Conservation (phyloP, 148 eudicot genomes). For the Rhododendron molle region DNA sequence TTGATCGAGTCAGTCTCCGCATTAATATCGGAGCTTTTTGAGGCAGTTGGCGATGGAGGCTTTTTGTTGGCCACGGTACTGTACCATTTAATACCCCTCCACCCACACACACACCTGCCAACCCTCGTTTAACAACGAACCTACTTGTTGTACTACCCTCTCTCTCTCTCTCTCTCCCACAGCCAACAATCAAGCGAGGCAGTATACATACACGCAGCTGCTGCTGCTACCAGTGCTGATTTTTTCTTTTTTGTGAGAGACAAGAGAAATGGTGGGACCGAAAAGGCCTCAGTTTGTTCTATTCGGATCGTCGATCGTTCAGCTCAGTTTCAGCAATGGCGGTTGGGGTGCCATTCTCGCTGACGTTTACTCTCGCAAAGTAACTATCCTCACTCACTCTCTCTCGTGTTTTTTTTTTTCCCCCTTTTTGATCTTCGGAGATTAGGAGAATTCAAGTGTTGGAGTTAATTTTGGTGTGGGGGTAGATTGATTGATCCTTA, state of each 20-base stretch:
- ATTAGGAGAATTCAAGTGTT: not conserved
- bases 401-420: not conserved
- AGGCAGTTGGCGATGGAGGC: not conserved
- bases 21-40: not conserved
- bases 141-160: not conserved
- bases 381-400: constrained; percentile 16
- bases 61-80: not conserved
- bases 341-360: constrained; percentile 97
- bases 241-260: not conserved
- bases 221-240: not conserved
- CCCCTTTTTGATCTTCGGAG: not conserved
- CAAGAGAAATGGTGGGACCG: constrained; percentile 69
- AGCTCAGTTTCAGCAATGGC: constrained; percentile 73
- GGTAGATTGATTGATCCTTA: not conserved
- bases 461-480: not conserved
- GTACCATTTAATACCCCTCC: not conserved
- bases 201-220: not conserved
- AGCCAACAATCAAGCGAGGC: not conserved
- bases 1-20: not conserved
- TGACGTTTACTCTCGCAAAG: constrained; percentile 87
- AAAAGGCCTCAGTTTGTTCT: constrained; percentile 69
- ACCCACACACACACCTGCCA: not conserved
- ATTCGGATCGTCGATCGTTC: constrained; percentile 96
- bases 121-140: not conserved
- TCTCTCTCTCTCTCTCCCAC: not conserved